Base-by-base conservation (phyloP, 2,329 filamentous ascomycete species). In the Ophiosphaerella korrae region DNA sequence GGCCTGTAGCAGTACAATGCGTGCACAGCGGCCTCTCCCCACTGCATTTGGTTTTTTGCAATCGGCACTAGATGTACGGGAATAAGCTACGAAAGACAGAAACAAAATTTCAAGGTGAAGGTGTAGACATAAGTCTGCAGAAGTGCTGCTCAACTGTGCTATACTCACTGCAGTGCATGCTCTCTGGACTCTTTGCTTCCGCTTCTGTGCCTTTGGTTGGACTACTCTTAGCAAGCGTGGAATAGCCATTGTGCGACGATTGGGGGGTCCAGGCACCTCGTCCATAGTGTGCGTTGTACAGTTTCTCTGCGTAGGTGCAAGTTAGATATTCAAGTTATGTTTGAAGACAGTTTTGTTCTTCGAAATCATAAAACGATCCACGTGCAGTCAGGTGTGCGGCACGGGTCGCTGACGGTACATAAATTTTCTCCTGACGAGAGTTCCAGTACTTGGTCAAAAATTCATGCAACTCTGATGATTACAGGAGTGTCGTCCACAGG, bases 31-130 rank as follows among this genome's bases (percentile, higher is more conserved):
- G 74, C 32, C 57, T 64, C 41, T 71, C 64, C 14, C 74, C 74
- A 35, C 72, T 70, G 54, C 74, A 76, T 50, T 74, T 76, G 58
- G 74, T 72, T 58, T 76, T 76, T 42, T 74, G 68, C 47, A 60
- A 59, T 32, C 74, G 72, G 58, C 74, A 76, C 62, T 65, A 62
- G 37, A 58, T 21, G 34, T 41, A 38, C 11, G 3, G 7, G 26
- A 29, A 29, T 29, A 7, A 29, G 26, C 26, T 32, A 37, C 26
- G 36, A 37, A 14, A 38, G 24, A 16, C 18, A 21, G 18, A 21
- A 21, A 21, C 18, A 21, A 18, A 34, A 21, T 44, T 63, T 45
- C 63, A 60, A 46, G 42, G 45, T 31, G 11, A 21, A 21, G 18
- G 18, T 21, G 3, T 21, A 3, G 18, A 4, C 18, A 3, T 4